Evolutionary conservation across 768 basidiomycete species (phyloP), one percentile per base, ranked within the genome.

Genomic region (Holtermannia corniformis): DNA sequence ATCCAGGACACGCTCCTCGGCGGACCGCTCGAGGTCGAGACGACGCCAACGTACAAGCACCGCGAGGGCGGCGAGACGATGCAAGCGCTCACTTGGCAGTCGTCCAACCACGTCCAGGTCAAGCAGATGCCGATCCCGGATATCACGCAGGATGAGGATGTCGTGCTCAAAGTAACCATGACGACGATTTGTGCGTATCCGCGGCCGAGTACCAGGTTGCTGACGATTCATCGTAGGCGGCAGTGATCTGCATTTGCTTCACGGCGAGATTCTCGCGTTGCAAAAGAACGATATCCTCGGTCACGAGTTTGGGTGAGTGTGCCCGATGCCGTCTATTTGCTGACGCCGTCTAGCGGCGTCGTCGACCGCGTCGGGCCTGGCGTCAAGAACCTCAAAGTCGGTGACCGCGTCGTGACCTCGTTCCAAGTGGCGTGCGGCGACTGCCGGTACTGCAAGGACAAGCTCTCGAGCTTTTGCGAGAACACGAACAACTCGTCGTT

Each of bases 371-470:
- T 85, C 28, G 85, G 85, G 0, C 77, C 80, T 0, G 78, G 76
- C 50, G 81, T 86, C n/a, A 79, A 70, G 37, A 80, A 81, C 44
- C 70, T 85, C 52, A 72, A 77, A 25, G 58, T 75, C 12, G 86
- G 85, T 19, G 80, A 87, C 61, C 79, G 84, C 21, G 85, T 86
- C 50, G 85, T 87, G n/a, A 78, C 80, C 0, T 82, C 81, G 1
- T 87, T 87, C 80, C 84, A 86, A 64, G 81, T 84, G 49, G 82
- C 83, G 0, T 86, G 85, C 60, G 84, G 85, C 2, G 59, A 76
- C 46, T 86, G 85, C 71, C 69, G 76, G 43, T 86, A 80, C 71
- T 87, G 86, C 78, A 72, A 85, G 70, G 70, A 86, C 68, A 84
- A 84, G 60, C 74, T 83, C 0, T 82, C 82, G 0, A 82, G 82